These are phyloP conservation scores for Elongisporangium undulatum DNA, from an alignment of 352 stramenopile genomes.

Conservation along the genomic window DNA sequence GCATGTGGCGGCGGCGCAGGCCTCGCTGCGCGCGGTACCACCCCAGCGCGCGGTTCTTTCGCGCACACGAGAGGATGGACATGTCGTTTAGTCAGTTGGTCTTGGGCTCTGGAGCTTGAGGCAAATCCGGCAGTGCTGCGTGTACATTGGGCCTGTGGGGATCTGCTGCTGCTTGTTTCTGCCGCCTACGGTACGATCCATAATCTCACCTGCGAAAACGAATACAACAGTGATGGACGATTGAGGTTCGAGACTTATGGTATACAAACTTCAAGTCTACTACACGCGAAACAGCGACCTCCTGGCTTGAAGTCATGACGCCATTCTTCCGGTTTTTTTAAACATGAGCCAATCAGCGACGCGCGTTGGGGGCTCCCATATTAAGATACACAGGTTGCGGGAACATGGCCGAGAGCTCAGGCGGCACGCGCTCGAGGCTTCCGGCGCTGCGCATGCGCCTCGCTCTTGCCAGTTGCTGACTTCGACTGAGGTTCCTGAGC, in stretches of 20 bases:
- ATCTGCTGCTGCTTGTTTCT: background rate
- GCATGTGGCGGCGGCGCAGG: conserved; percentile 22
- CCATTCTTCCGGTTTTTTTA: background rate
- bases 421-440: background rate
- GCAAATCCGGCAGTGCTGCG: background rate
- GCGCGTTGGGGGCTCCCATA: background rate
- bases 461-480: background rate
- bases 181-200: background rate
- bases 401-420: background rate
- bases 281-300: background rate
- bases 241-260: background rate
- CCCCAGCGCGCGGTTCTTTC: conserved; percentile 44
- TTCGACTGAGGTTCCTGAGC: background rate
- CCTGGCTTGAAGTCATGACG: background rate
- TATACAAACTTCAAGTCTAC: background rate
- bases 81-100: conserved; percentile 20
- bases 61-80: conserved; percentile 48
- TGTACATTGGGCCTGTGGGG: background rate
- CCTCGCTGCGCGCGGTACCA: conserved; percentile 40
- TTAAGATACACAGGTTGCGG: background rate
- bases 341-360: background rate
- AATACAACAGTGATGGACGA: background rate
- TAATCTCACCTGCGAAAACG: background rate
- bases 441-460: background rate
- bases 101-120: background rate